These are phyloP conservation scores for Talaromyces islandicus DNA, from an alignment of 2,329 filamentous ascomycete species.

Conservation along the genomic window DNA sequence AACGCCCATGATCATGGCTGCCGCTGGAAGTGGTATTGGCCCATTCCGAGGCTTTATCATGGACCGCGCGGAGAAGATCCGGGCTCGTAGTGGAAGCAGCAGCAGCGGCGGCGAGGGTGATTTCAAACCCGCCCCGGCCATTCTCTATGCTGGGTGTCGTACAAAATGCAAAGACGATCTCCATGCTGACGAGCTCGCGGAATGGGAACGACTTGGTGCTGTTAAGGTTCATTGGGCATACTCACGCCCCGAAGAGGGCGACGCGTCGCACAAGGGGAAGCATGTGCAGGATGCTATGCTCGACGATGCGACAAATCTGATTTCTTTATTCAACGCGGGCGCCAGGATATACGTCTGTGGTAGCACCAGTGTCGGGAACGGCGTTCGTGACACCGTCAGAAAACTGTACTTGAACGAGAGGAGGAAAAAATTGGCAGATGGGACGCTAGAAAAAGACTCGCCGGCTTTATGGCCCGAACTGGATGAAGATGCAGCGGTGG, in stretches of 20 bases:
- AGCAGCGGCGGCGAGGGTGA: slow-evolving; percentile 7
- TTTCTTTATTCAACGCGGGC: slow-evolving; percentile 41
- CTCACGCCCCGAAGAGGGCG: slow-evolving; percentile 42
- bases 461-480: slow-evolving; percentile 27
- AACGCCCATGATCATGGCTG: slow-evolving; percentile 36
- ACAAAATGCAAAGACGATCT: slow-evolving; percentile 29
- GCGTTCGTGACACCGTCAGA: slow-evolving; percentile 38
- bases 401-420: slow-evolving; percentile 28
- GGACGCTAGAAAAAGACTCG: slow-evolving; percentile 11
- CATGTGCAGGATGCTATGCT: slow-evolving; percentile 51
- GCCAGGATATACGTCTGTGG: slow-evolving; percentile 63
- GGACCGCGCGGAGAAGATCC: slow-evolving; percentile 46
- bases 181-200: slow-evolving; percentile 27
- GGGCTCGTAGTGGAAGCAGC: slow-evolving; percentile 18
- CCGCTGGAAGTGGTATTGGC: slow-evolving; percentile 49
- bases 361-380: slow-evolving; percentile 46
- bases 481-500: slow-evolving; percentile 18
- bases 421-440: slow-evolving; percentile 28
- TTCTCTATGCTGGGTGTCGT: slow-evolving; percentile 33
- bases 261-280: slow-evolving; percentile 39
- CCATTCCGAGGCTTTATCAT: slow-evolving; percentile 61
- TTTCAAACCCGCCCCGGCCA: slow-evolving; percentile 23
- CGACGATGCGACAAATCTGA: slow-evolving; percentile 41
- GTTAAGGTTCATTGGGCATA: slow-evolving; percentile 59
- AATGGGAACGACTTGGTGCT: slow-evolving; percentile 58